phyloP scores from a whole-genome alignment of 1,284 basidiomycete genomes.

The Trametes hirsuta region DNA sequence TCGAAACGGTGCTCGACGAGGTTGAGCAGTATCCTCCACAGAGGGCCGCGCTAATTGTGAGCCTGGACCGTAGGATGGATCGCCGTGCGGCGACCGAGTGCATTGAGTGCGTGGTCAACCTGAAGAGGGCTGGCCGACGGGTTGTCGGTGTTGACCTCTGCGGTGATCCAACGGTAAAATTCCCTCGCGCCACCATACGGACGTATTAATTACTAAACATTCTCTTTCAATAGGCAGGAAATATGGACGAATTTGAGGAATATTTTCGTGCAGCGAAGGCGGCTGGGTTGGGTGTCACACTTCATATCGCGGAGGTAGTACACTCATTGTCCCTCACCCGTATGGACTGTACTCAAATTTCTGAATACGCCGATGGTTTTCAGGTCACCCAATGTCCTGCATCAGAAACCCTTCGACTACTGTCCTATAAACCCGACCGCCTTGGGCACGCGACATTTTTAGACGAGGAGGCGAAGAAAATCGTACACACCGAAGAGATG shows the following conservation, averaged over 20 bases:
- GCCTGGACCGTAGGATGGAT: constrained; percentile 71
- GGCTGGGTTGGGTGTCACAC: constrained; percentile 66
- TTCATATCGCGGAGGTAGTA: constrained; percentile 81
- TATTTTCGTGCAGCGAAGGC: constrained; percentile 58
- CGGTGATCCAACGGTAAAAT: constrained; percentile 63
- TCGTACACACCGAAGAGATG: constrained; percentile 61
- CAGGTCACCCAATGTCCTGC: constrained; percentile 55
- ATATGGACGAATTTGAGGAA: constrained; percentile 55
- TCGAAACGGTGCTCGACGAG: constrained; percentile 68
- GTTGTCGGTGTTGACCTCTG: constrained; percentile 83
- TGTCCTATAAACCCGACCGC: constrained; percentile 67
- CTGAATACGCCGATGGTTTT: not conserved
- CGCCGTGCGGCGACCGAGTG: constrained; percentile 53
- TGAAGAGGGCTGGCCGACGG: constrained; percentile 60
- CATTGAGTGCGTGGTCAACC: constrained; percentile 55
- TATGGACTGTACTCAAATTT: not conserved
- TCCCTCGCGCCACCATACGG: not conserved
- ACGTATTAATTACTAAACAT: not conserved
- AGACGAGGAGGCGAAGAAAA: constrained; percentile 56
- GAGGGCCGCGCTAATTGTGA: constrained; percentile 67
- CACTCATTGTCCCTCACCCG: not conserved
- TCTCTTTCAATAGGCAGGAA: constrained; percentile 44
- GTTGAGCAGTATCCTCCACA: constrained; percentile 56
- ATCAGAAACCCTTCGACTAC: constrained; percentile 64
- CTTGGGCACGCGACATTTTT: constrained; percentile 86